These are phyloP conservation scores for Rhytidiadelphus loreus DNA, from an alignment of 225 moss, liverwort and hornwort species.

Conservation along the genomic window DNA sequence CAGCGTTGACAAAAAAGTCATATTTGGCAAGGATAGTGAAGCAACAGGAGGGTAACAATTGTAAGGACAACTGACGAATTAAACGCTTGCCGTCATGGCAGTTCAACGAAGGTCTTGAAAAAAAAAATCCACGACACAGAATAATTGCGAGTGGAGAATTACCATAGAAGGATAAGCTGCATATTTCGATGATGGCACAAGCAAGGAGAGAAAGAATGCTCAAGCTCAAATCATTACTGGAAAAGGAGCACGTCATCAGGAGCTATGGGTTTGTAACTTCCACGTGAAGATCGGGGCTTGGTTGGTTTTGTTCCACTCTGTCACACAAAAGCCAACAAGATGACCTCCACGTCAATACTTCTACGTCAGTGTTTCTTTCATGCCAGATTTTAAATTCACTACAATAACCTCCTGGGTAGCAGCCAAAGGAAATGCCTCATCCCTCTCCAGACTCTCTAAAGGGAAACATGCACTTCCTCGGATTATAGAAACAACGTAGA, in stretches of 20 bases:
- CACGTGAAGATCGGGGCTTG: slow-evolving; percentile 35
- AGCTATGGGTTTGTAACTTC: slow-evolving; percentile 45
- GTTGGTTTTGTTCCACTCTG: slow-evolving; percentile 63
- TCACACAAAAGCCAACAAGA: neutral
- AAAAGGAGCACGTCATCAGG: slow-evolving; percentile 65
- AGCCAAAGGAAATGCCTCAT: neutral
- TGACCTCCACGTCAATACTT: neutral
- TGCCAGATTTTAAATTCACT: neutral
- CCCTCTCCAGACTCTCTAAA: neutral
- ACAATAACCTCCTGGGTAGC: neutral
- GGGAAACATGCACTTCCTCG: neutral
- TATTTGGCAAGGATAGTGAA: neutral
- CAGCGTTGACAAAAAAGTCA: neutral
- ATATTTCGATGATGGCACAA: neutral
- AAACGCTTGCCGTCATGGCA: neutral
- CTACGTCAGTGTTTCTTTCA: neutral
- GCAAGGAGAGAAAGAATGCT: neutral
- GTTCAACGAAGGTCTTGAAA: neutral
- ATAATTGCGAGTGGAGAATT: neutral
- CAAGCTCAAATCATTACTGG: slow-evolving; percentile 16
- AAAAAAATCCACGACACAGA: neutral
- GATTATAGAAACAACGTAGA: neutral
- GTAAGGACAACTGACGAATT: neutral
- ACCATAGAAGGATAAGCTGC: neutral
- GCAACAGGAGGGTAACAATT: neutral